A percentile compares a stretch with the other conserved stretches of the same genome.
Conservation (phyloP, 768 basidiomycete genomes). For the Podaxis sp. region DNA sequence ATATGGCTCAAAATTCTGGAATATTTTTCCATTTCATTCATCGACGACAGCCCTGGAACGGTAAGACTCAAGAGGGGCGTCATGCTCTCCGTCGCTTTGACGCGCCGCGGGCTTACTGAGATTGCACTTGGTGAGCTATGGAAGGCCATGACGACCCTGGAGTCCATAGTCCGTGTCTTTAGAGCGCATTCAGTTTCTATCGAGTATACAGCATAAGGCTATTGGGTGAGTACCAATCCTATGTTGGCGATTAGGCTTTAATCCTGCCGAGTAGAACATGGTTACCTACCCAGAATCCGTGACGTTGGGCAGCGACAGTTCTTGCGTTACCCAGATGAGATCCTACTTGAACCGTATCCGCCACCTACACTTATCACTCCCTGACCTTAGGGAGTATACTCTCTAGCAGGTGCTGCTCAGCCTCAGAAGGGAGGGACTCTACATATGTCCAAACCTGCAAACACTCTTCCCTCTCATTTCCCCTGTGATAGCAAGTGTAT, state of each 20-base stretch:
- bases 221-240: not conserved
- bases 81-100: constrained; percentile 25
- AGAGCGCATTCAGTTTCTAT: not conserved
- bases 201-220: not conserved
- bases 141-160: constrained; percentile 18
- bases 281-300: not conserved
- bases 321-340: not conserved
- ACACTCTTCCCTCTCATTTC: not conserved
- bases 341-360: not conserved
- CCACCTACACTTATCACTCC: not conserved
- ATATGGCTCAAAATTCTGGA: not conserved
- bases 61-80: constrained; percentile 19
- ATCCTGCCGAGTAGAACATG: too few relatives aligned
- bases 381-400: not conserved
- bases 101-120: not conserved
- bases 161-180: constrained; percentile 23
- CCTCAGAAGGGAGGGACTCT: not conserved
- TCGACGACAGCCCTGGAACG: constrained; percentile 23
- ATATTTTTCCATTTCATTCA: not conserved
- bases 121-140: not conserved
- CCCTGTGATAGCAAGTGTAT: not conserved
- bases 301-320: not conserved
- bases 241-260: not conserved
- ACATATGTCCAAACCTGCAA: not conserved
- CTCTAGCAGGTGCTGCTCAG: not conserved